Evolutionary conservation across 2,329 filamentous ascomycete species (phyloP).

Genomic region (Didymella pinodella): DNA sequence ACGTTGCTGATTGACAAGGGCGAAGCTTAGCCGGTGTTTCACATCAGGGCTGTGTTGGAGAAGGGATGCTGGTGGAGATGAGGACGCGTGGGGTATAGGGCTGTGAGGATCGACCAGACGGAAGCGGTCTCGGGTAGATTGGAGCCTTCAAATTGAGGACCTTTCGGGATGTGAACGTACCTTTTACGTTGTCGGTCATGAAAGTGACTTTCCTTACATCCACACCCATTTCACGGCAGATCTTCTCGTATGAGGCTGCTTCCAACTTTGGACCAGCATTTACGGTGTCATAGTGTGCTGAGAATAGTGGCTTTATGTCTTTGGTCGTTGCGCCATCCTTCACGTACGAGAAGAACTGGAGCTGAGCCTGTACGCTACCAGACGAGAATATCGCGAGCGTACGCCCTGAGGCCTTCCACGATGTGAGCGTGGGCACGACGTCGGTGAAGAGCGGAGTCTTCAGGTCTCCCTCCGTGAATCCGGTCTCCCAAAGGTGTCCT

Average conservation of each 20-base stretch:
- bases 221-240: constrained; percentile 58
- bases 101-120: constrained; percentile 13
- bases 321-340: constrained; percentile 50
- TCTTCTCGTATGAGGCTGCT: constrained; percentile 70
- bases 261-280: constrained; percentile 80
- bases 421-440: constrained; percentile 68
- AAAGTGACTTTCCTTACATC: constrained; percentile 68
- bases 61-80: constrained; percentile 11
- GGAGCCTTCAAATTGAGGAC: neutral
- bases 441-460: constrained; percentile 78
- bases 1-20: constrained; percentile 8
- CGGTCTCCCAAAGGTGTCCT: constrained; percentile 77
- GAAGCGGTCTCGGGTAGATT: constrained; percentile 22
- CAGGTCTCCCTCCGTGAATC: constrained; percentile 74
- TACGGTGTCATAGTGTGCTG: constrained; percentile 72
- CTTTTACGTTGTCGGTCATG: constrained; percentile 78
- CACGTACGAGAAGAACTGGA: constrained; percentile 75
- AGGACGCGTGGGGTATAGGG: constrained; percentile 10
- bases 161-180: constrained; percentile 37
- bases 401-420: constrained; percentile 65
- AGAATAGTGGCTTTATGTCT: constrained; percentile 50
- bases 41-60: neutral
- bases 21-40: constrained; percentile 23
- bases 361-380: constrained; percentile 81
- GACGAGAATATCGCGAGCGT: constrained; percentile 80